Evolutionary conservation across 2,329 filamentous ascomycete genomes (phyloP).

Genomic region (Sporothrix pallida): DNA sequence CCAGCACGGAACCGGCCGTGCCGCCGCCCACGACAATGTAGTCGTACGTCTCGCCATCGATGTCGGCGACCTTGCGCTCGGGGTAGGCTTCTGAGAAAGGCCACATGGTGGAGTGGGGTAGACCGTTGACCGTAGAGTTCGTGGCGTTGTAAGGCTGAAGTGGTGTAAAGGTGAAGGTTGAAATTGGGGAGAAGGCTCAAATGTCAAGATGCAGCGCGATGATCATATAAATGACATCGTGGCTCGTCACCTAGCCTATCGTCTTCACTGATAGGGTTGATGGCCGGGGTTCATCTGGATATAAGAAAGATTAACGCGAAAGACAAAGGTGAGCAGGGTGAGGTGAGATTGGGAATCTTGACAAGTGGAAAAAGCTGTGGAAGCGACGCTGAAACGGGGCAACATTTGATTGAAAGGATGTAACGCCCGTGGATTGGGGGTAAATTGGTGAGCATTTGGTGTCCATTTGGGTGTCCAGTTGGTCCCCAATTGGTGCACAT

Average conservation of each 20-base stretch:
- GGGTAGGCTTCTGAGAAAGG: slow-evolving; percentile 42
- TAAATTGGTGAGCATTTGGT: too few relatives aligned
- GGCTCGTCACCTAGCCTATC: not conserved
- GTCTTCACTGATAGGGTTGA: too few relatives aligned
- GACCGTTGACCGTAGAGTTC: too few relatives aligned
- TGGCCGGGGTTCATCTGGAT: too few relatives aligned
- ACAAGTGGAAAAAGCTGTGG: not conserved
- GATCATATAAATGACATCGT: not conserved
- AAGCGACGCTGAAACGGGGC: not conserved
- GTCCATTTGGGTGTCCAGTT: too few relatives aligned
- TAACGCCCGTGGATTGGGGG: too few relatives aligned
- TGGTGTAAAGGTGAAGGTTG: not conserved
- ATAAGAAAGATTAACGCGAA: too few relatives aligned
- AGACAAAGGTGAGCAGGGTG: not conserved
- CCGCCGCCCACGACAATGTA: slow-evolving; percentile 56
- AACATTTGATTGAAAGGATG: too few relatives aligned
- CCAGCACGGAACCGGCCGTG: slow-evolving; percentile 55
- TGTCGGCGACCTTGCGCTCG: slow-evolving; percentile 36
- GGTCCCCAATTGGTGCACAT: not conserved
- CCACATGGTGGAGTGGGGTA: slow-evolving; percentile 36
- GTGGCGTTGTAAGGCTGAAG: not conserved
- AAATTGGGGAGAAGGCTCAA: not conserved
- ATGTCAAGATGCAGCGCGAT: not conserved
- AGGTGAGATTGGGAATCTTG: not conserved
- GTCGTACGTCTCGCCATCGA: slow-evolving; percentile 48